Conservation (phyloP, 139 green algal genomes). For the Chlorokybus atmophyticus region DNA sequence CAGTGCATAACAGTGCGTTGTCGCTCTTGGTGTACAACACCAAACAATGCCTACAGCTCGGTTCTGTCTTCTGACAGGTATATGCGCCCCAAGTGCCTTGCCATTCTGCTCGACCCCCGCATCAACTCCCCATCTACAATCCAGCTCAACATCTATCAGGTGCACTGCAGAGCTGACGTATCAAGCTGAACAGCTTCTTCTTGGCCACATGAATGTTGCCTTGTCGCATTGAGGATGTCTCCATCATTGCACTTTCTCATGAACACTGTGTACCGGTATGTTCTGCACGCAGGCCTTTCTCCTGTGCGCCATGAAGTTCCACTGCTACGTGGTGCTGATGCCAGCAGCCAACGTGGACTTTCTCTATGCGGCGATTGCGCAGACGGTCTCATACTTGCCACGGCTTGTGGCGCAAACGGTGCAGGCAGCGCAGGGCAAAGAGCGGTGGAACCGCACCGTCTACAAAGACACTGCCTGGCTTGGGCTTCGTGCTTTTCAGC, state of each 20-base stretch:
- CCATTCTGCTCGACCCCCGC: conserved; percentile 63
- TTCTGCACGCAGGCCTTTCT: conserved; percentile 16
- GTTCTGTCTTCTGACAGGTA: too few species aligned
- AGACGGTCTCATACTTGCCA: too few species aligned
- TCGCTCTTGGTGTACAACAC: conserved; percentile 32
- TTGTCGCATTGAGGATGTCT: background rate
- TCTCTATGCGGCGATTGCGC: too few species aligned
- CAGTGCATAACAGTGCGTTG: conserved; percentile 48
- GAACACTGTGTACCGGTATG: background rate
- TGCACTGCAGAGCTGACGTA: background rate
- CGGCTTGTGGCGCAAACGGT: too few species aligned
- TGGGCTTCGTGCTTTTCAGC: too few species aligned
- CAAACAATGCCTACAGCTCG: conserved; percentile 36
- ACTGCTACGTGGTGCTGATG: conserved; percentile 14
- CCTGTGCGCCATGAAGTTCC: conserved; percentile 27
- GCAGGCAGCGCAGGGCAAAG: too few species aligned
- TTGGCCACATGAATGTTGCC: background rate
- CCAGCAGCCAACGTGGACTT: too few species aligned
- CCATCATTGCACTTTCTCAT: background rate
- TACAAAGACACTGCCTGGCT: too few species aligned
- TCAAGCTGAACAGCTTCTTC: background rate
- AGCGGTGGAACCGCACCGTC: too few species aligned
- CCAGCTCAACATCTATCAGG: conserved; percentile 67
- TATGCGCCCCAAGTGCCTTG: conserved; percentile 71
- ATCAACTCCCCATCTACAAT: conserved; percentile 60